A percentile compares a stretch with the other conserved stretches of the same genome.
phyloP scores from a whole-genome alignment of 352 stramenopile species.

The Globisporangium splendens region DNA sequence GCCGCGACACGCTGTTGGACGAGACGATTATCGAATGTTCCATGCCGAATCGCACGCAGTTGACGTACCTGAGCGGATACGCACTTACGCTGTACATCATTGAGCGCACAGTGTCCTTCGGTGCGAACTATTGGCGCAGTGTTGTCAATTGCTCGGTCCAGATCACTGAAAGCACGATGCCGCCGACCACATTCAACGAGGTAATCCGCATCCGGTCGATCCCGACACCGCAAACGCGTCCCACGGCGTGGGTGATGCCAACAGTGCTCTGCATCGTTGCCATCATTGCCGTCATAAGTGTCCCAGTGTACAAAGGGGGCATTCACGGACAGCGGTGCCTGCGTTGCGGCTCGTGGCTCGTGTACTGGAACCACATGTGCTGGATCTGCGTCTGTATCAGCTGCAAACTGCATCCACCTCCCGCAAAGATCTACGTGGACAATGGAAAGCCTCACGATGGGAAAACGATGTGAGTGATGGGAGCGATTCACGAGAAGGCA shows the following conservation, averaged over 20 bases:
- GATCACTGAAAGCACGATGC: conserved; percentile 41
- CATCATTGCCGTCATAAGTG: conserved; percentile 23
- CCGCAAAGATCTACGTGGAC: conserved; percentile 52
- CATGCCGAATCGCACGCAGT: conserved; percentile 48
- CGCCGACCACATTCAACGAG: conserved; percentile 46
- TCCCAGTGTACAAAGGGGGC: conserved; percentile 54
- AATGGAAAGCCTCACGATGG: conserved; percentile 29
- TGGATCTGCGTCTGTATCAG: conserved; percentile 52
- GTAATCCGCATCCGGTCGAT: conserved; percentile 58
- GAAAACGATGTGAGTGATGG: conserved; percentile 13
- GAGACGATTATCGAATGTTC: conserved; percentile 47
- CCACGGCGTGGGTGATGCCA: conserved; percentile 32
- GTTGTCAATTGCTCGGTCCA: conserved; percentile 62
- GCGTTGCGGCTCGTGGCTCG: conserved; percentile 73
- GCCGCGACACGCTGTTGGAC: conserved; percentile 48
- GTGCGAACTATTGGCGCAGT: conserved; percentile 58
- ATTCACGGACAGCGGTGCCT: conserved; percentile 45
- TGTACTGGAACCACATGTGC: conserved; percentile 47
- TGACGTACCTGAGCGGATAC: conserved; percentile 57
- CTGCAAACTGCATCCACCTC: conserved; percentile 41
- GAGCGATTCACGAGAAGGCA: conserved; percentile 10
- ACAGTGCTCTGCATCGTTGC: conserved; percentile 14
- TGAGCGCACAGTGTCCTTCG: conserved; percentile 40
- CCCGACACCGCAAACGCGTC: conserved; percentile 21
- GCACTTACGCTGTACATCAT: conserved; percentile 50